Conservation (phyloP, 352 stramenopile species). For the Phytophthora kernoviae region DNA sequence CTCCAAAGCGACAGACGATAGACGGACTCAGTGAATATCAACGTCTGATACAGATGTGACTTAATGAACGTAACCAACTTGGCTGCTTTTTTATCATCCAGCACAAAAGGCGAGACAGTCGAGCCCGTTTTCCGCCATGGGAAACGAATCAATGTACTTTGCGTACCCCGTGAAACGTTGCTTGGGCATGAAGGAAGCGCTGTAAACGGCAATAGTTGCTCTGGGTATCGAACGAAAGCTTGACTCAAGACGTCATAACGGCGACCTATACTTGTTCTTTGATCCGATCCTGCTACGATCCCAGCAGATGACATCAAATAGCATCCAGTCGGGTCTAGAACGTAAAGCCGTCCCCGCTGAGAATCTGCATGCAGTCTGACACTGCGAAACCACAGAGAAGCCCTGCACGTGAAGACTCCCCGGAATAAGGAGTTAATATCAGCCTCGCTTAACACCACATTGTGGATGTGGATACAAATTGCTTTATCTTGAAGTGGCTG, state of each 20-base stretch:
- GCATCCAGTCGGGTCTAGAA: constrained; percentile 70
- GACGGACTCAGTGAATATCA: constrained; percentile 76
- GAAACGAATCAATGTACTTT: constrained; percentile 74
- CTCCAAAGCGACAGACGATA: constrained; percentile 67
- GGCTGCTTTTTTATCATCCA: constrained; percentile 31
- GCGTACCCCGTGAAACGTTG: constrained; percentile 51
- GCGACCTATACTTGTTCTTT: constrained; percentile 34
- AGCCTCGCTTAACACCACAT: constrained; percentile 49
- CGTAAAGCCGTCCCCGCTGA: constrained; percentile 79
- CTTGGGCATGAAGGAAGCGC: constrained; percentile 65
- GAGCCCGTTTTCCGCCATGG: constrained; percentile 60
- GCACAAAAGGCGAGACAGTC: constrained; percentile 40
- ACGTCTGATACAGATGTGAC: constrained; percentile 49
- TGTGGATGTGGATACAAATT: constrained; percentile 74
- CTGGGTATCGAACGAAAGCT: constrained; percentile 72
- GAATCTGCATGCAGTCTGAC: constrained; percentile 81
- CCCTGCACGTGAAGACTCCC: constrained; percentile 54
- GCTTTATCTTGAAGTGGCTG: constrained; percentile 74
- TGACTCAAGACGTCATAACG: constrained; percentile 65
- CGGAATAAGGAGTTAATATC: constrained; percentile 62
- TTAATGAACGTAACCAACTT: constrained; percentile 50
- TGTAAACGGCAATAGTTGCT: constrained; percentile 76
- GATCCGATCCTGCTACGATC: constrained; percentile 7
- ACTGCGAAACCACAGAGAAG: constrained; percentile 67
- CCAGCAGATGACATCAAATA: constrained; percentile 41